These are phyloP conservation scores for Torulaspora indica DNA, from an alignment of 805 yeast genomes.

Conservation along the genomic window DNA sequence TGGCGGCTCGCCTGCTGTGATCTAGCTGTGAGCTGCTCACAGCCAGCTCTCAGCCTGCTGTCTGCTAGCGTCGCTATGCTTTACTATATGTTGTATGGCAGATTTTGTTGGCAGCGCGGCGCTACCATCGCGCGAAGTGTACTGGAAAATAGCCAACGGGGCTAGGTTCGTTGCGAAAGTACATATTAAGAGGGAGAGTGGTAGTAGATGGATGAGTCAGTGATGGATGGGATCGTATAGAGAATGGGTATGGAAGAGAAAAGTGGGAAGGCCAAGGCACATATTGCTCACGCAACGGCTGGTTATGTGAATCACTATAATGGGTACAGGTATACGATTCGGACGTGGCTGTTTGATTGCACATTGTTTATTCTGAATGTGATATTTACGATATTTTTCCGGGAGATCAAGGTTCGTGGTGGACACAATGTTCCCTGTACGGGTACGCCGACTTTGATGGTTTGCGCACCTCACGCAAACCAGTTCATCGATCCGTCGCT, in stretches of 20 bases:
- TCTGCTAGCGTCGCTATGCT: too few species aligned
- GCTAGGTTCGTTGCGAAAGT: too few species aligned
- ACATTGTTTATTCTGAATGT: conserved; percentile 30
- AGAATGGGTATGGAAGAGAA: neutral
- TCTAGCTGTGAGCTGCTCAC: too few species aligned
- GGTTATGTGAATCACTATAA: conserved; percentile 26
- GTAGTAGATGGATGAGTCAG: too few species aligned
- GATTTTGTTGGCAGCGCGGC: too few species aligned
- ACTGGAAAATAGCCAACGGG: too few species aligned
- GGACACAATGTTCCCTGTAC: conserved; percentile 35
- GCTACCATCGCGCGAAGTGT: too few species aligned
- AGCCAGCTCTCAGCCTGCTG: too few species aligned
- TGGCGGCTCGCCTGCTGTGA: too few species aligned
- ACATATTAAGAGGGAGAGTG: too few species aligned
- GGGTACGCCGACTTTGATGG: conserved; percentile 58
- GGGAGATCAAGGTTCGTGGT: conserved; percentile 71
- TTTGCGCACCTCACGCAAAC: conserved; percentile 81
- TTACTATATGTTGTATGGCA: too few species aligned
- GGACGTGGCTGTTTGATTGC: conserved; percentile 31
- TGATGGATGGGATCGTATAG: too few species aligned
- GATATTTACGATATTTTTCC: conserved; percentile 48
- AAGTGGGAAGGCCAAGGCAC: conserved; percentile 14
- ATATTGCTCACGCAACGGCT: conserved; percentile 23
- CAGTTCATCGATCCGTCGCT: conserved; percentile 82
- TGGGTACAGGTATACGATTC: conserved; percentile 24